These are phyloP conservation scores for Pilobolus umbonatus DNA, from an alignment of 192 early-diverging fungal species.

Conservation along the genomic window DNA sequence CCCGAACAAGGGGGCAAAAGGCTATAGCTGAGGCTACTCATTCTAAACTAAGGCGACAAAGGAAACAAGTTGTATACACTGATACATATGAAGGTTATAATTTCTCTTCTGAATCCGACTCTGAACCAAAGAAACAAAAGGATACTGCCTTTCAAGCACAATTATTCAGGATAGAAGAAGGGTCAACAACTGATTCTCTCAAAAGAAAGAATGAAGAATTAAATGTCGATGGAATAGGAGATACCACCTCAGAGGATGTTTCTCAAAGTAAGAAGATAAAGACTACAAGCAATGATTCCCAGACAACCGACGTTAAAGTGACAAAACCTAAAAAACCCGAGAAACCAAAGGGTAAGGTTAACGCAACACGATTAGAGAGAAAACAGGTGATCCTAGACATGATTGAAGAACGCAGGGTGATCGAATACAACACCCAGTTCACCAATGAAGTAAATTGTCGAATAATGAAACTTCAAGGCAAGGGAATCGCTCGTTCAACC, in stretches of 20 bases:
- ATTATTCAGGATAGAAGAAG: not conserved
- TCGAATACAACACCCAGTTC: not conserved
- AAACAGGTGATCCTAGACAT: conserved; percentile 1
- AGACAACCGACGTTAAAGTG: not conserved
- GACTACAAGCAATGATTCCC: not conserved
- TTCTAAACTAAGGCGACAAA: too few species aligned
- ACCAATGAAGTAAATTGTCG: not conserved
- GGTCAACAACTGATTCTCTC: not conserved
- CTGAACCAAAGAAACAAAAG: too few species aligned
- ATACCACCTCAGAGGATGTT: too few species aligned
- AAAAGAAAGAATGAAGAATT: not conserved
- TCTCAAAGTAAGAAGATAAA: not conserved
- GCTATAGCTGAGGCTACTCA: too few species aligned
- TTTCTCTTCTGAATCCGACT: too few species aligned
- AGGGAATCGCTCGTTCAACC: not conserved
- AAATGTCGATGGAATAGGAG: not conserved
- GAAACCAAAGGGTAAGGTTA: not conserved
- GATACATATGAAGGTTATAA: too few species aligned
- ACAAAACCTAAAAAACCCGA: not conserved
- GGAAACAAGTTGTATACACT: too few species aligned
- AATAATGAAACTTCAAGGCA: not conserved
- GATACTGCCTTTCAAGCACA: too few species aligned
- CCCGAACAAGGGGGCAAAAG: too few species aligned
- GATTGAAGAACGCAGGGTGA: not conserved
- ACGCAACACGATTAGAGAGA: conserved; percentile 1